These are phyloP conservation scores for Apiotrichum gamsii DNA, from an alignment of 1,284 basidiomycete genomes.

Conservation along the genomic window DNA sequence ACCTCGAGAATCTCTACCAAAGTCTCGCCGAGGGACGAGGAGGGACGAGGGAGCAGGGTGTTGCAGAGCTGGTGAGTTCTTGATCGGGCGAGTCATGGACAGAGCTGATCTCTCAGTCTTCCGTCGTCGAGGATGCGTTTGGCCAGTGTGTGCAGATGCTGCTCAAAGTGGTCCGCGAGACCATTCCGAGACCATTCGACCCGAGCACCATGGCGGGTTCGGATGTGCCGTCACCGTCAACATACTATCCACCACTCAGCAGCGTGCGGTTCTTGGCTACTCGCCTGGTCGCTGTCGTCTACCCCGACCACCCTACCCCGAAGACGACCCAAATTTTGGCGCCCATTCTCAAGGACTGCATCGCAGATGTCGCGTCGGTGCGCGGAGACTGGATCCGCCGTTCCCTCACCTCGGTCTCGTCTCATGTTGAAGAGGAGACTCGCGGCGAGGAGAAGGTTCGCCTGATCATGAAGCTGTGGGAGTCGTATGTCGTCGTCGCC, in stretches of 20 bases:
- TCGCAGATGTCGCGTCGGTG: conserved; percentile 21
- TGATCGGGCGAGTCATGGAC: too few species aligned
- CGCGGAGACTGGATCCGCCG: conserved; percentile 35
- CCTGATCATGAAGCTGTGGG: conserved; percentile 28
- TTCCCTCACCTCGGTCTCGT: conserved; percentile 20
- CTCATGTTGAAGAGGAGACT: conserved; percentile 31
- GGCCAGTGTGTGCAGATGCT: conserved; percentile 32
- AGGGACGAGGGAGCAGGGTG: conserved; percentile 38
- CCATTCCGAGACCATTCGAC: conserved; percentile 10
- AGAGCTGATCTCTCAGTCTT: conserved; percentile 18
- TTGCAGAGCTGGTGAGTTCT: conserved; percentile 41
- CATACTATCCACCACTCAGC: conserved; percentile 26
- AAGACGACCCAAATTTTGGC: conserved; percentile 25
- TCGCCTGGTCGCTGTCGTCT: conserved; percentile 17
- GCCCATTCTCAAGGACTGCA: conserved; percentile 27
- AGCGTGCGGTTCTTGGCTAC: conserved; percentile 25
- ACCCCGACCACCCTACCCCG: conserved; percentile 20
- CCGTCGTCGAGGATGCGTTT: conserved; percentile 40
- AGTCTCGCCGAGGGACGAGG: conserved; percentile 38
- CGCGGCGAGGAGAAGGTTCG: conserved; percentile 35
- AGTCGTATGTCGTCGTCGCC: conserved; percentile 30
- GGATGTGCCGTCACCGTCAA: conserved; percentile 32
- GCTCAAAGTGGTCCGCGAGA: conserved; percentile 25
- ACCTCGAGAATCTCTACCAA: conserved; percentile 44
- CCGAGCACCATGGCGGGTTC: conserved; percentile 4